Percentiles rank a stretch among this genome's conserved stretches.
phyloP scores from a whole-genome alignment of 164 flowering plant genomes.

The Tetrastigma voinierianum region DNA sequence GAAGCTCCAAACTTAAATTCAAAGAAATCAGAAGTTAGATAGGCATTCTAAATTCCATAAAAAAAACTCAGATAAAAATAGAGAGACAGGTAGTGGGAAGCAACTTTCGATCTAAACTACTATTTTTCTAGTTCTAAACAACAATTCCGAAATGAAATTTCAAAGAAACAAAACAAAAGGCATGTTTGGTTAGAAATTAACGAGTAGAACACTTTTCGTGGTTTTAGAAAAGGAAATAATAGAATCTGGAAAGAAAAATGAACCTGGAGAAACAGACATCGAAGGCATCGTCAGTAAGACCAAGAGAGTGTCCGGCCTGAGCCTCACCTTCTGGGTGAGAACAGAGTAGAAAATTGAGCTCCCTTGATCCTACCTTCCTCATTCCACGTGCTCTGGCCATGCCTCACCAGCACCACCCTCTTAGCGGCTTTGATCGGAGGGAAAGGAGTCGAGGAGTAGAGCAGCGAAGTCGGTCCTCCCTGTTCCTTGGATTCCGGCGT shows the following conservation, averaged over 20 bases:
- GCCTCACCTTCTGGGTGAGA: constrained; percentile 79
- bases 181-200: no score
- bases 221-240: no score
- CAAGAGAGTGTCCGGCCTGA: constrained; percentile 94
- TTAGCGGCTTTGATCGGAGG: constrained; percentile 60
- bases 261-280: constrained; percentile 83
- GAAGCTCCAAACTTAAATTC: no score
- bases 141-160: no score
- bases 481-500: constrained; percentile 7
- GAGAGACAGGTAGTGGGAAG: no score
- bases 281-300: constrained; percentile 66
- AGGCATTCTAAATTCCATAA: no score
- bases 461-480: constrained; percentile 22
- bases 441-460: constrained; percentile 25
- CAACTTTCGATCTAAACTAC: no score
- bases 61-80: no score
- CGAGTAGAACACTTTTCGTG: no score
- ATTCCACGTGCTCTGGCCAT: constrained; percentile 99
- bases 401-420: constrained; percentile 89
- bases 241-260: not conserved
- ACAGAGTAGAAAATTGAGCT: constrained; percentile 89
- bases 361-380: constrained; percentile 95
- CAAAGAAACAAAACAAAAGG: no score
- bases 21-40: no score
- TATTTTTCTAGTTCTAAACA: no score